Evolutionary conservation across 108 stramenopile genomes (phyloP).

Genomic region (Stephanodiscus triporus): DNA sequence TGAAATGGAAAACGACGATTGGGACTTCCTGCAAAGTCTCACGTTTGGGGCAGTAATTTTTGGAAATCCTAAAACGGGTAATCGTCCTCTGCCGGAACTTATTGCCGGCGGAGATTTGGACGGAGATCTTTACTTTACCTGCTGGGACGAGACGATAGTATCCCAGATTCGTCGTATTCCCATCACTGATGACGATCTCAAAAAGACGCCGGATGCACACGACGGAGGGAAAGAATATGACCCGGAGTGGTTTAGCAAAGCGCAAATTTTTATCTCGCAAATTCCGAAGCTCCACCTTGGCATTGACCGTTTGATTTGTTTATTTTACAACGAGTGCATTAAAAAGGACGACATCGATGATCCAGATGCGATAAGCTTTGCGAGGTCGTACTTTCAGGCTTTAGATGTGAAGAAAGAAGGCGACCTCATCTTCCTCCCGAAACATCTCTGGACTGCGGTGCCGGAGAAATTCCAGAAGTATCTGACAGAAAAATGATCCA

Average conservation of each 20-base stretch:
- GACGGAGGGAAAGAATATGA: constrained; percentile 5
- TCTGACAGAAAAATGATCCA: not conserved
- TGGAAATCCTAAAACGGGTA: constrained; percentile 25
- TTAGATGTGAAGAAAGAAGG: constrained; percentile 58
- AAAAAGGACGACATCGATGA: constrained; percentile 30
- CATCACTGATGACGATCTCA: constrained; percentile 24
- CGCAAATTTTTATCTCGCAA: constrained; percentile 43
- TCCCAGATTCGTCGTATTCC: constrained; percentile 25
- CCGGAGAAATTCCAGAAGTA: constrained; percentile 12
- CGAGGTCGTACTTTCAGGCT: constrained; percentile 46
- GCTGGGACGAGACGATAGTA: constrained; percentile 53
- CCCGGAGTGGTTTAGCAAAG: constrained; percentile 38
- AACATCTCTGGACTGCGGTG: constrained; percentile 18
- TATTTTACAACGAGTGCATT: constrained; percentile 30
- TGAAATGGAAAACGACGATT: constrained; percentile 47
- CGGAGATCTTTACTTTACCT: constrained; percentile 62
- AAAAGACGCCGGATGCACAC: constrained; percentile 2
- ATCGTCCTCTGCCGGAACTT: constrained; percentile 40
- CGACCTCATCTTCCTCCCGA: constrained; percentile 26
- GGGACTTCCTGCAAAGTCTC: constrained; percentile 45
- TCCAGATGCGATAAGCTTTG: constrained; percentile 41
- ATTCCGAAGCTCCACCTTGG: constrained; percentile 3
- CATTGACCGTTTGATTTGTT: constrained; percentile 23
- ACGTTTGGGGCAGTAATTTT: constrained; percentile 55
- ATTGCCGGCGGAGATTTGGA: constrained; percentile 69